phyloP scores from a whole-genome alignment of 495 filamentous ascomycete species.

The Aspergillus hancockii region DNA sequence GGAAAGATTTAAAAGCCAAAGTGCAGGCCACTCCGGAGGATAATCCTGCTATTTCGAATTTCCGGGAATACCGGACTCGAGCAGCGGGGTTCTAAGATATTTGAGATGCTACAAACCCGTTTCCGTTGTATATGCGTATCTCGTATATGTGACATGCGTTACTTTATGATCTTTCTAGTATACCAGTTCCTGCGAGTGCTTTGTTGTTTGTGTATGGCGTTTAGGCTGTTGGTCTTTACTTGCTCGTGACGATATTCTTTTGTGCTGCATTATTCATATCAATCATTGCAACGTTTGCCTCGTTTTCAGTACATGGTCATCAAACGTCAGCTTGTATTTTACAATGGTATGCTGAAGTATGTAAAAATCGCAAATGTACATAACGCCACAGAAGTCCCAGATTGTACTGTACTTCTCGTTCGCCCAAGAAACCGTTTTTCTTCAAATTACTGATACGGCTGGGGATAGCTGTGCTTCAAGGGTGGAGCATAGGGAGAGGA shows the following conservation, averaged over 20 bases:
- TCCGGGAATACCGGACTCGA: constrained; percentile 56
- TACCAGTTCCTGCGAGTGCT: background rate
- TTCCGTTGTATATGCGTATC: background rate
- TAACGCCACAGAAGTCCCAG: background rate
- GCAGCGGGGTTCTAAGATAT: constrained; percentile 31
- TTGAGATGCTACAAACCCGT: too few species aligned
- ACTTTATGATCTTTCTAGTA: background rate
- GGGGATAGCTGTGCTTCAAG: background rate
- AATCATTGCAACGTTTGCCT: background rate
- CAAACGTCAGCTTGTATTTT: background rate
- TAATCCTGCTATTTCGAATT: constrained; percentile 36
- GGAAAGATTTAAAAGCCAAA: constrained; percentile 30
- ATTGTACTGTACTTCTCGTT: background rate
- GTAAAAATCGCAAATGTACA: background rate
- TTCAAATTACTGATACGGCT: constrained; percentile 1
- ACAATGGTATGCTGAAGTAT: background rate
- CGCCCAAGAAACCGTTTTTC: background rate
- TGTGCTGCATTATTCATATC: background rate
- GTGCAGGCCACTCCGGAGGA: constrained; percentile 26
- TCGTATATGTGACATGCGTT: background rate
- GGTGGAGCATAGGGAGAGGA: background rate
- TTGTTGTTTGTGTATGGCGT: background rate
- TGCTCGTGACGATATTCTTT: background rate
- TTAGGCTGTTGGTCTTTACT: background rate
- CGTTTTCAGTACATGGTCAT: background rate